Base-by-base conservation (phyloP, 805 yeast species). In the Zygoascus flipseniorum region DNA sequence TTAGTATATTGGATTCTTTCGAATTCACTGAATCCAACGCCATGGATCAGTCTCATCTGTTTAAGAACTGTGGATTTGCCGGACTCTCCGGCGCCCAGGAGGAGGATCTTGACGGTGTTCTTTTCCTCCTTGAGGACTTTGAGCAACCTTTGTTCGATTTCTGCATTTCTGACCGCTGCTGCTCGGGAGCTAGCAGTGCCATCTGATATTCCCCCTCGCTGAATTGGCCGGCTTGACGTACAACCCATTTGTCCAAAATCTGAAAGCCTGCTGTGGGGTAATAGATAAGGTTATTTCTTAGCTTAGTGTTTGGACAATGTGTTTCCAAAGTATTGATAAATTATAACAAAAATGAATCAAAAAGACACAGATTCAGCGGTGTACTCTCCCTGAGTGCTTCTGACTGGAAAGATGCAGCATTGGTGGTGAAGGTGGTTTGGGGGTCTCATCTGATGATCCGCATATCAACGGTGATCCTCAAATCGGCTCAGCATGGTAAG, bases 81-180 rank as follows among this genome's bases (percentile, higher is more conserved):
- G 50, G 92, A 83, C 65, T 90, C 98, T 4, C 97, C 98, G 0
- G 98, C 87, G 43, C 98, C 97, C 37, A 89, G 70, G n/a, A 92
- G 73, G 42, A 92, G 69, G 56, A 92, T 73, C 65, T 60, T 60
- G 83, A 86, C 55, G 19, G 53, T 47, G n/a, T 52, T 50, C 56
- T 76, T 78, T 48, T 56, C 47, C 14, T 39, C 52, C 52, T 62
- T 61, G 42, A 55, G 57, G 41, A 59, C 58, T 42, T 47, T 50
- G 31, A 43, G 43, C 43, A 69, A 52, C 31, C 60, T 57, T 35
- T 71, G 74, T 50, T 78, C 80, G 37, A 77, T 76, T 42, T 73
- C 74, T 50, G 73, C 75, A 52, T 77, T 75, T 52, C 77, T 64
- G 19, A 14, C 20, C 8, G 39, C 13, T 13, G 16, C 16, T 11